Base-by-base conservation (phyloP, 352 stramenopile species). In the Phytophthora ohioensis region DNA sequence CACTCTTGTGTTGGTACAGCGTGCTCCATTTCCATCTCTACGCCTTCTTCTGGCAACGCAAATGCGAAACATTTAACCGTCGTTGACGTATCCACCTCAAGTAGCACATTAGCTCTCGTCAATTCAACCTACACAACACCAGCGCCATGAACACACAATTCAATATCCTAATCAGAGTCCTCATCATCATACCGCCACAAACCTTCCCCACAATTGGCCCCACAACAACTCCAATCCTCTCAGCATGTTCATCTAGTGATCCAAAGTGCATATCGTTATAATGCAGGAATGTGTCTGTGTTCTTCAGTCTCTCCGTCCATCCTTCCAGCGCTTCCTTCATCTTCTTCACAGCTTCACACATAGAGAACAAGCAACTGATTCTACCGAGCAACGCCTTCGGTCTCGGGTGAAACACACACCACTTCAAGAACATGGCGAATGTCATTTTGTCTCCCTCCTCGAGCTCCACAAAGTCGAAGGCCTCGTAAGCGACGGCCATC, bases 361-460 rank as follows among this genome's bases (percentile, higher is more conserved):
- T 66, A 2, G 80, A 78, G 10, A 90, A 79, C n/a, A 88, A 57
- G 15, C 75, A 89, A 10, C 82, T 88, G 42, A 92, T 66, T 4
- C 71, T 81, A 8, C 87, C 71, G 15, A 94, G 73, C n/a, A 94
- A 64, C 7, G 70, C 67, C 4, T 69, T 79, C 9, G 87, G 85
- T 32, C 83, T 77, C 31, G 84, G 80, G 53, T 94, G 84, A 49
- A 87, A 90, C 8, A 91, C 62, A 47, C 83, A 81, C 87, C 87
- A 94, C 57, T 80, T 80, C 12, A 88, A 48, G 47, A 94, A 94
- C 55, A 76, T 58, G 11, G 68, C 36, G 15, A 93, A 81, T 32
- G 58, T 90, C 87, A 94, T 93, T 60, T 94, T 93, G 51, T 76
- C 81, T 17, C 81, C 79, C 21, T 87, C 81, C 3, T 90, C 82